phyloP scores from a whole-genome alignment of 768 basidiomycete genomes.

The Rhizopogon rudus region DNA sequence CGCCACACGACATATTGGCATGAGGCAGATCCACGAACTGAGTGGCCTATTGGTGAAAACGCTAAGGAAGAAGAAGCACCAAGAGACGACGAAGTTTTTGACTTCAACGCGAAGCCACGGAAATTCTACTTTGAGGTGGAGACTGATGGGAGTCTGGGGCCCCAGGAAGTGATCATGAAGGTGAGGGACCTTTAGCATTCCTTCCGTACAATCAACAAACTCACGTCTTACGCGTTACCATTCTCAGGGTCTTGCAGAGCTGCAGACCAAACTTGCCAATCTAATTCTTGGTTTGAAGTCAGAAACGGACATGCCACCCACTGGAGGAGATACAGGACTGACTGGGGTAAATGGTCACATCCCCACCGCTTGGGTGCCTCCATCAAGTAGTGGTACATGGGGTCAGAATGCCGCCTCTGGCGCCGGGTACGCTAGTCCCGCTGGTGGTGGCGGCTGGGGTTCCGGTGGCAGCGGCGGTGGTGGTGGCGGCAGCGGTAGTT shows the following conservation, averaged over 20 bases:
- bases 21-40: slow-evolving; percentile 71
- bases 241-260: slow-evolving; percentile 64
- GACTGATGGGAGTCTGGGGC: slow-evolving; percentile 84
- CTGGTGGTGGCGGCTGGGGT: slow-evolving; percentile 9
- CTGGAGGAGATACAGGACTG: slow-evolving; percentile 27
- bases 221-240: background rate
- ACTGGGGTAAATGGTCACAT: slow-evolving; percentile 7
- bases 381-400: slow-evolving; percentile 23
- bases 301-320: slow-evolving; percentile 48
- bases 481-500: slow-evolving; percentile 21
- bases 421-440: slow-evolving; percentile 26
- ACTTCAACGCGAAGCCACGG: slow-evolving; percentile 81
- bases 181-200: slow-evolving; percentile 29
- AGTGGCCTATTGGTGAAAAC: slow-evolving; percentile 93
- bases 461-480: slow-evolving; percentile 5
- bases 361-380: slow-evolving; percentile 12
- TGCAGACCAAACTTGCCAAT: slow-evolving; percentile 78
- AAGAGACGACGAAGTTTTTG: slow-evolving; percentile 78
- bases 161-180: slow-evolving; percentile 88
- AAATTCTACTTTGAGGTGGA: slow-evolving; percentile 96
- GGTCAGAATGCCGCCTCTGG: slow-evolving; percentile 26
- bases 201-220: background rate
- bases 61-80: slow-evolving; percentile 78
- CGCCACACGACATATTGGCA: slow-evolving; percentile 96
- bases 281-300: slow-evolving; percentile 72